A percentile compares a stretch with the other conserved stretches of the same genome.
Conservation (phyloP, 2,329 filamentous ascomycete species). For the Cordyceps tenuipes region DNA sequence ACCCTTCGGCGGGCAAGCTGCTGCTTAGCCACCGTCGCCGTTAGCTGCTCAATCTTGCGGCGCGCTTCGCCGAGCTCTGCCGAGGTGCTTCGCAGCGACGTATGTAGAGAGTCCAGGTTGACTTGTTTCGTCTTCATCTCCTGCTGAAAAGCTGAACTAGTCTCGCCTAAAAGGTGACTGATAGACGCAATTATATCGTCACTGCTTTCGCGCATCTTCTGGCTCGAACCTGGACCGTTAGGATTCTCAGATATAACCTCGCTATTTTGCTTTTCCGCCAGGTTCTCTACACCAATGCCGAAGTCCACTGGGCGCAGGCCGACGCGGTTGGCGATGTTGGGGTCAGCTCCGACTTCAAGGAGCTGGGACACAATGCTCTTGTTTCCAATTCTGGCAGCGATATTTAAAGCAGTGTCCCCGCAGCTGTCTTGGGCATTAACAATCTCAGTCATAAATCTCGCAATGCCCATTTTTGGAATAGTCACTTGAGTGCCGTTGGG, state of each 20-base stretch:
- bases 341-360: slow-evolving; percentile 87
- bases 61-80: slow-evolving; percentile 70
- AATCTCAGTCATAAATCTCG: slow-evolving; percentile 92
- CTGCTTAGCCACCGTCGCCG: slow-evolving; percentile 55
- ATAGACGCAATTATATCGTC: slow-evolving; percentile 76
- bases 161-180: slow-evolving; percentile 70
- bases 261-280: slow-evolving; percentile 36
- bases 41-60: slow-evolving; percentile 62
- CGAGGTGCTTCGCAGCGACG: slow-evolving; percentile 71
- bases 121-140: slow-evolving; percentile 79
- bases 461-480: slow-evolving; percentile 69
- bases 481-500: slow-evolving; percentile 32
- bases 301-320: slow-evolving; percentile 89
- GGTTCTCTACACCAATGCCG: slow-evolving; percentile 66
- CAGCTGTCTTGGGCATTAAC: slow-evolving; percentile 92
- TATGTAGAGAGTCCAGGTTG: slow-evolving; percentile 72
- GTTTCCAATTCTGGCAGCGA: slow-evolving; percentile 88
- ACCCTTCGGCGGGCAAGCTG: slow-evolving; percentile 63
- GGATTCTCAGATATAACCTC: slow-evolving; percentile 33
- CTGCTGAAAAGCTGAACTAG: slow-evolving; percentile 68
- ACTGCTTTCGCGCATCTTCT: slow-evolving; percentile 61
- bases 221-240: slow-evolving; percentile 36
- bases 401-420: slow-evolving; percentile 89
- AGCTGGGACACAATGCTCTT: slow-evolving; percentile 94
- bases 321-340: slow-evolving; percentile 83